Evolutionary conservation across 1,139 yeast species (phyloP).

Genomic region (Pichia terricola): DNA sequence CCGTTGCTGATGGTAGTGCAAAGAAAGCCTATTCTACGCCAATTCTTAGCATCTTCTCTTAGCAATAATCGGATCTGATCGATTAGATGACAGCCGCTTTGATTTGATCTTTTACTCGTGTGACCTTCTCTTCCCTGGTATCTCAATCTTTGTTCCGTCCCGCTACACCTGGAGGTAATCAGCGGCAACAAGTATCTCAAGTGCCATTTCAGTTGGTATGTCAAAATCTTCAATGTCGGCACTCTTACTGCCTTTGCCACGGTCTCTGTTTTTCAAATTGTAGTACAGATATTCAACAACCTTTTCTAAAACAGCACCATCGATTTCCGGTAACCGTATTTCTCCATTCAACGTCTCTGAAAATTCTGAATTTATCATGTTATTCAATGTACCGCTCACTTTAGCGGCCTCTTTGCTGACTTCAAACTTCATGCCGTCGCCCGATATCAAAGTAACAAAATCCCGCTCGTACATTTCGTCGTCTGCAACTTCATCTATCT

Average conservation of each 20-base stretch:
- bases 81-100: no score
- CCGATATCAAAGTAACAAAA: slow-evolving; percentile 57
- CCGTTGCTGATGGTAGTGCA: no score
- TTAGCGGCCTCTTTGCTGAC: slow-evolving; percentile 70
- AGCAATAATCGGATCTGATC: no score
- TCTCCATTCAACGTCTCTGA: slow-evolving; percentile 30
- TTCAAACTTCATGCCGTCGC: slow-evolving; percentile 60
- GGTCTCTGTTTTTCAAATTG: slow-evolving; percentile 56
- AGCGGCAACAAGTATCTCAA: slow-evolving; percentile 85
- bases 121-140: no score
- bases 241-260: slow-evolving; percentile 19
- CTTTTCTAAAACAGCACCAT: slow-evolving; percentile 44
- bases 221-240: slow-evolving; percentile 72
- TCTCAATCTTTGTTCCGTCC: no score
- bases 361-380: slow-evolving; percentile 44
- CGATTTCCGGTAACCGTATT: slow-evolving; percentile 44
- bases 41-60: no score
- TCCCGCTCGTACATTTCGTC: not conserved
- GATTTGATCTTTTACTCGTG: no score
- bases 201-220: slow-evolving; percentile 88
- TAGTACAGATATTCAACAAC: slow-evolving; percentile 82
- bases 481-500: not conserved
- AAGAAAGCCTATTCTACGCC: no score
- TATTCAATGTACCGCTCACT: slow-evolving; percentile 71
- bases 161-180: slow-evolving; percentile 62